A percentile compares a stretch with the other conserved stretches of the same genome.
Conservation (phyloP, 345 rosid genomes). For the Aegle marmelos region DNA sequence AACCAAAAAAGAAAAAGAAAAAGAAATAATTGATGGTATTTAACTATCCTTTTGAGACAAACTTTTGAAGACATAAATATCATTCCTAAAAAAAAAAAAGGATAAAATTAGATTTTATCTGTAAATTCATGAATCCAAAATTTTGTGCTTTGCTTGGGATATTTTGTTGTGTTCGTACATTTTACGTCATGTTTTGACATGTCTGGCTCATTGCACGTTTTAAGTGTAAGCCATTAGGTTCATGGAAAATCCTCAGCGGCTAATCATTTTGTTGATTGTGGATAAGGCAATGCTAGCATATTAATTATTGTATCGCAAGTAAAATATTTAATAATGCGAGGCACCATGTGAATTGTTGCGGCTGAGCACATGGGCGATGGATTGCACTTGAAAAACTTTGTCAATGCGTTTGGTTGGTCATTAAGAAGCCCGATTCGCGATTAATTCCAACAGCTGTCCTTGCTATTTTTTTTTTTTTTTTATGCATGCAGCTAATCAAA, state of each 20-base stretch:
- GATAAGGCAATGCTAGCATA: neutral
- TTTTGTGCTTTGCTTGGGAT: neutral
- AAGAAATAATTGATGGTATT: no score
- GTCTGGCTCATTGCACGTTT: neutral
- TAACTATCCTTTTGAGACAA: no score
- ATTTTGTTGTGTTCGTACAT: neutral
- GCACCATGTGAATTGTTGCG: neutral
- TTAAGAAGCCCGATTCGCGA: neutral
- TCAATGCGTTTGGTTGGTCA: neutral
- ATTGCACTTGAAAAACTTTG: neutral
- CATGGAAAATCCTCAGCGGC: neutral
- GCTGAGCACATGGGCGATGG: constrained; percentile 5
- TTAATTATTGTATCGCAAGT: neutral
- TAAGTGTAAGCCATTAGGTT: neutral
- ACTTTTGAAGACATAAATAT: no score
- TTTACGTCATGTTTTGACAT: neutral
- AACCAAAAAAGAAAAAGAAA: no score
- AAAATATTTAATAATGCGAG: neutral
- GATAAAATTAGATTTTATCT: no score
- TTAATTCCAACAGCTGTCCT: neutral
- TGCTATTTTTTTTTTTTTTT: neutral
- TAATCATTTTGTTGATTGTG: neutral
- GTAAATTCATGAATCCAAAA: neutral
- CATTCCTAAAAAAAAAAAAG: no score
- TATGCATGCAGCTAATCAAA: no score